Base-by-base conservation (phyloP, 805 yeast species). In the Komagataella ulmi region DNA sequence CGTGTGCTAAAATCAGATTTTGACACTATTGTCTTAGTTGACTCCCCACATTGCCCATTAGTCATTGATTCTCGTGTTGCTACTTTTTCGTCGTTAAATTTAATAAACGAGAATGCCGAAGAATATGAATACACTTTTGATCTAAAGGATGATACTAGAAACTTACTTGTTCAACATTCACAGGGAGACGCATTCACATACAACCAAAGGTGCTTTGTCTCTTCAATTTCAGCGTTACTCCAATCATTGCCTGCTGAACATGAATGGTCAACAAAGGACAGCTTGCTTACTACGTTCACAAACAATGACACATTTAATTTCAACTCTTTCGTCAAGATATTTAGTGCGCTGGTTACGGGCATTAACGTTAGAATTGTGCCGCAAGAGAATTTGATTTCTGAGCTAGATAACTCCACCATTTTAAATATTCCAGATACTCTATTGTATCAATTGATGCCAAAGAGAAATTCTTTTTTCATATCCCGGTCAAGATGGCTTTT, bases 401-500 rank as follows among this genome's bases (percentile, higher is more conserved):
- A 49, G 10, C 7, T 49, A 7, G 19, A 65, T 49, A 17, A 54
- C 30, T 70, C 73, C 3, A 59, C 74, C 6, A 58, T 70, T 17
- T 24, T 76, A 8, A 59, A 65, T 18, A 53, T 59, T 48, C 50
- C 56, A 54, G 64, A 71, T 54, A 18, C 54, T 49, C 40, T 67
- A 6, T 48, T 71, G 24, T 17, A 17, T 7, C 19, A 17, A n/a
- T 10, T 44, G 19, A 14, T 18, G 10, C 55, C 56, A 7, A 50
- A 55, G 7, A 49, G 55, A 24, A 17, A 58, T 17, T 36, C 58
- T 17, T 2, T 63, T 6, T 56, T 64, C 17, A 56, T 62, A n/a
- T 59, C 66, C 7, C 66, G 73, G 55, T 65, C 76, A 2, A 65
- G 65, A 45, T 67, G 66, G 21, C 65, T 77, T 43, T 65, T 80